These are phyloP conservation scores for Acacia acuminata DNA, from an alignment of 306 rosid species.

Conservation along the genomic window DNA sequence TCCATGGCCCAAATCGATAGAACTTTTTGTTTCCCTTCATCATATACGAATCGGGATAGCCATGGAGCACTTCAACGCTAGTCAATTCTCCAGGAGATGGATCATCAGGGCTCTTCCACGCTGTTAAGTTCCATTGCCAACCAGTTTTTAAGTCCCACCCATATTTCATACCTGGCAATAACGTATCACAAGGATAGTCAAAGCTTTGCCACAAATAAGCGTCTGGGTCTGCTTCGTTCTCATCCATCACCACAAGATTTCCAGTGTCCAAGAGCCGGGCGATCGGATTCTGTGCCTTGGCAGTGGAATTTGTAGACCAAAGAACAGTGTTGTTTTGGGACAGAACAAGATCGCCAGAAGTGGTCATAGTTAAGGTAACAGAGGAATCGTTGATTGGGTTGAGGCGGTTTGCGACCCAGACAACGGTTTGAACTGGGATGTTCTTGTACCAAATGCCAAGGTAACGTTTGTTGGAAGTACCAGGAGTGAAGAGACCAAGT, in stretches of 20 bases:
- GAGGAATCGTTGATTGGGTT: not conserved
- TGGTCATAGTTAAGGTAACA: not conserved
- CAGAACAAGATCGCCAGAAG: not conserved
- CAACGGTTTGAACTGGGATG: not conserved
- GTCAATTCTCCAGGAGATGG: not conserved
- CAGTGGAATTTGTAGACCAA: not conserved
- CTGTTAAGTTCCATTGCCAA: not conserved
- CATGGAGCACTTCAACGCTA: no score
- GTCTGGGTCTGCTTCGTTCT: not conserved
- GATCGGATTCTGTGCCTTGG: not conserved
- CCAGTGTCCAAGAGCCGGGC: not conserved
- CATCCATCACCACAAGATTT: not conserved
- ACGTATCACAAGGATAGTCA: not conserved
- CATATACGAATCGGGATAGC: not conserved
- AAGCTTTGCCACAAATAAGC: not conserved
- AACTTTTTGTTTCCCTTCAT: not conserved
- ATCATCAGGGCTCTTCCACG: not conserved
- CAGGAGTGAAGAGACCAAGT: not conserved
- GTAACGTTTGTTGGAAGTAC: not conserved
- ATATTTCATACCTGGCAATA: not conserved
- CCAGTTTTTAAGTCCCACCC: not conserved
- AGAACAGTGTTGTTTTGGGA: not conserved
- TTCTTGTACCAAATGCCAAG: not conserved
- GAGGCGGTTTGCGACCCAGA: not conserved
- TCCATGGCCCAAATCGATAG: conserved; percentile 1